phyloP scores from a whole-genome alignment of 2,329 filamentous ascomycete genomes.

The Penicillium sp. region DNA sequence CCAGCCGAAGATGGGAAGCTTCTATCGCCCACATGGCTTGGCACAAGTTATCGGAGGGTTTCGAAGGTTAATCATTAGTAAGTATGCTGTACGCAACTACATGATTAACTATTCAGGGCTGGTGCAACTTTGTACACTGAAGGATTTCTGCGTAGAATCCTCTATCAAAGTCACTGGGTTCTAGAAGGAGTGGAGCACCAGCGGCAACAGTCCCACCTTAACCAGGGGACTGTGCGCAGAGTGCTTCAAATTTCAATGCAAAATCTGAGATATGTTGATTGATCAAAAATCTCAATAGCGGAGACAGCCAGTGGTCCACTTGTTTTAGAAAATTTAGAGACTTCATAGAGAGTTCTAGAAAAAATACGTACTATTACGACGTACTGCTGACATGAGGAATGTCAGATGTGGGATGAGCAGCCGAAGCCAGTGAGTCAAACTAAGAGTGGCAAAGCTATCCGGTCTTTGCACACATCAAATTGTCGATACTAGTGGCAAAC shows the following conservation, averaged over 20 bases:
- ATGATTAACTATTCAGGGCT: too few relatives aligned
- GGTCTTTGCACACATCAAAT: not conserved
- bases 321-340: not conserved
- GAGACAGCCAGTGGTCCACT: not conserved
- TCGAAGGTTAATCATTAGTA: not conserved
- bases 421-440: not conserved
- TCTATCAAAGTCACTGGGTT: too few relatives aligned
- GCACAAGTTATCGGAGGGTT: not conserved
- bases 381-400: not conserved
- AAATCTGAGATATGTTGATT: not conserved
- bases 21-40: not conserved
- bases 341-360: not conserved
- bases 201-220: not conserved
- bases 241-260: not conserved
- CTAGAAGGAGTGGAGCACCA: not conserved
- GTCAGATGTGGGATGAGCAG: slow-evolving; percentile 1
- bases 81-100: too few relatives aligned
- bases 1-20: not conserved
- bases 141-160: too few relatives aligned
- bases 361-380: too few relatives aligned
- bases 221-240: not conserved
- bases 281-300: not conserved
- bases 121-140: too few relatives aligned
- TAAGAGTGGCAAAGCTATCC: not conserved
- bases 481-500: not conserved